phyloP scores from a whole-genome alignment of 1,139 yeast species.

The Oligophagozyma castellii region DNA sequence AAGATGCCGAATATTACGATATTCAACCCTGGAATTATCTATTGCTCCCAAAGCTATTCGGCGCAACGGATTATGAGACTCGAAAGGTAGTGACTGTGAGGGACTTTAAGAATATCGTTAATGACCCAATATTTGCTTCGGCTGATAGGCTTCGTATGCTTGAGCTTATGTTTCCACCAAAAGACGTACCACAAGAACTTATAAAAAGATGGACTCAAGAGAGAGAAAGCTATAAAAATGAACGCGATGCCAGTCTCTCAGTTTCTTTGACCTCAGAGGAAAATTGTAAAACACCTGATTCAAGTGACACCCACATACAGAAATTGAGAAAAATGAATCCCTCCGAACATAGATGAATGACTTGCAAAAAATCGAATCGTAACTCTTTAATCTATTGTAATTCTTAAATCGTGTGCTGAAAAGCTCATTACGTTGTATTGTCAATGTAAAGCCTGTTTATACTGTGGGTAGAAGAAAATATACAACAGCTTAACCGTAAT shows the following conservation, averaged over 20 bases:
- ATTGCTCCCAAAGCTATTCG: constrained; percentile 50
- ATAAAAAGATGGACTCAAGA: constrained; percentile 38
- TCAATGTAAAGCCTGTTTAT: too few species aligned
- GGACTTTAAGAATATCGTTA: constrained; percentile 32
- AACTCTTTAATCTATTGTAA: neutral
- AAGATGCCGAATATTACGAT: constrained; percentile 58
- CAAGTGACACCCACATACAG: neutral
- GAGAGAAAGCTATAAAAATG: constrained; percentile 5
- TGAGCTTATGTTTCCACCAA: constrained; percentile 63
- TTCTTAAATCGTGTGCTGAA: too few species aligned
- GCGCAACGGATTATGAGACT: constrained; percentile 53
- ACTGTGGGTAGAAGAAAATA: too few species aligned
- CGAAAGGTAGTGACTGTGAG: constrained; percentile 36
- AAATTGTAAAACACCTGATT: neutral
- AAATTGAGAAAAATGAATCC: neutral
- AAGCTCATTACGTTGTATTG: too few species aligned
- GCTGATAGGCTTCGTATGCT: constrained; percentile 58
- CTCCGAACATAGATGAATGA: neutral
- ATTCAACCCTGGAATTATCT: constrained; percentile 76
- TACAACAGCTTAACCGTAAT: too few species aligned
- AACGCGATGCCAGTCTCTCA: neutral
- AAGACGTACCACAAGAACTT: constrained; percentile 72
- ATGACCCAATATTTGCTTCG: constrained; percentile 36
- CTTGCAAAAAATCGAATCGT: neutral
- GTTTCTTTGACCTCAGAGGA: neutral